These are phyloP conservation scores for Sarcodon aspratus DNA, from an alignment of 768 basidiomycete genomes.

Conservation along the genomic window DNA sequence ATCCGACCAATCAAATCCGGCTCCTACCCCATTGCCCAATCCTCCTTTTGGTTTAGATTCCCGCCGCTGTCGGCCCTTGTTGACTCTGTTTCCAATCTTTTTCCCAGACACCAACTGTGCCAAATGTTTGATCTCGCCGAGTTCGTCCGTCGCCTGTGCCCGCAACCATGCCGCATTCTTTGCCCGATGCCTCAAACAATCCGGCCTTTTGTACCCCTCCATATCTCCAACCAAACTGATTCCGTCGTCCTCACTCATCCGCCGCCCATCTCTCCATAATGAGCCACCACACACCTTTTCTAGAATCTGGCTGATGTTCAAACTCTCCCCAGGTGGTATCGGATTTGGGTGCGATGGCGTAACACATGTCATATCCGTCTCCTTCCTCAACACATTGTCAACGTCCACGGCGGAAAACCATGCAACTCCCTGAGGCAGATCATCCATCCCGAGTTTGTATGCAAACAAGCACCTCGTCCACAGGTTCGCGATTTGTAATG, in stretches of 20 bases:
- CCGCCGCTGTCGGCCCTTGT: constrained; percentile 16
- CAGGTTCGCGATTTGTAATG: constrained; percentile 88
- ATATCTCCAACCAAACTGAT: constrained; percentile 20
- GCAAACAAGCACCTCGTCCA: constrained; percentile 93
- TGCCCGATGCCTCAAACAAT: constrained; percentile 60
- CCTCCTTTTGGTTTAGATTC: constrained; percentile 11
- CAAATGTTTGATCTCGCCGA: constrained; percentile 59
- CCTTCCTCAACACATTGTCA: constrained; percentile 85
- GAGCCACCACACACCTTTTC: constrained; percentile 61
- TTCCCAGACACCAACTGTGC: constrained; percentile 33
- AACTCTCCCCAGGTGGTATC: constrained; percentile 80
- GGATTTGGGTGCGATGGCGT: constrained; percentile 83
- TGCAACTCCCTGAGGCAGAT: constrained; percentile 89
- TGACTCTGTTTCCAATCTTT: constrained; percentile 24
- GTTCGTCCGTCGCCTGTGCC: constrained; percentile 67
- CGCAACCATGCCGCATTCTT: constrained; percentile 52
- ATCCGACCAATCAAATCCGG: constrained; percentile 12
- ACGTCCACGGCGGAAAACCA: constrained; percentile 97
- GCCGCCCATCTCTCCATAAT: constrained; percentile 43
- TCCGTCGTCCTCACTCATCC: constrained; percentile 32
- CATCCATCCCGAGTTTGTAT: constrained; percentile 89
- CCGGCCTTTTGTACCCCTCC: constrained; percentile 40
- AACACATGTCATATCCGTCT: constrained; percentile 91
- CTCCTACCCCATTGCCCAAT: constrained; percentile 8
- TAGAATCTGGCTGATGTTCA: constrained; percentile 60